phyloP scores from a whole-genome alignment of 305 asterid species.

The Ilex paraguariensis region DNA sequence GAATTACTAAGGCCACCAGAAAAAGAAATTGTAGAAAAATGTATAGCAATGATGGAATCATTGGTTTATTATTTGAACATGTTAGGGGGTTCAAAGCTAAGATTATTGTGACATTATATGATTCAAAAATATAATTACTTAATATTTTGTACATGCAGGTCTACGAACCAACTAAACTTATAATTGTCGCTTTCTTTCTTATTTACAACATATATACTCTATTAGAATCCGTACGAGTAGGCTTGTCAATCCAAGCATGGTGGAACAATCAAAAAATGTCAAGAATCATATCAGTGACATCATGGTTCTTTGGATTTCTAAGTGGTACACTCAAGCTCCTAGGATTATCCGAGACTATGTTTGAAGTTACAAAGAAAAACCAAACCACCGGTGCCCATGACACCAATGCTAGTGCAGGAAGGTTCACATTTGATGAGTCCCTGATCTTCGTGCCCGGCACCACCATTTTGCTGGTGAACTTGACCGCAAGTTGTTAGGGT shows the following conservation, averaged over 20 bases:
- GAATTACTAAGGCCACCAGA: too few species aligned
- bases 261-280: constrained; percentile 31
- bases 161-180: constrained; percentile 19
- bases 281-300: constrained; percentile 17
- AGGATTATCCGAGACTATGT: constrained; percentile 19
- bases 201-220: constrained; percentile 21
- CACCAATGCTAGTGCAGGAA: constrained; percentile 6
- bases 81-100: too few species aligned
- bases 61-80: too few species aligned
- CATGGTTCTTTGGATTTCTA: constrained; percentile 34
- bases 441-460: constrained; percentile 25
- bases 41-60: too few species aligned
- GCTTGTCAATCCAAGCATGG: constrained; percentile 25
- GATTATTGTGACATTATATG: too few species aligned
- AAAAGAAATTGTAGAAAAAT: too few species aligned
- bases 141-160: constrained; percentile 11
- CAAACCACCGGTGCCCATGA: neutral
- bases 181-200: constrained; percentile 13
- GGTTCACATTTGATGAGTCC: constrained; percentile 32
- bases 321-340: constrained; percentile 15
- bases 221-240: constrained; percentile 17
- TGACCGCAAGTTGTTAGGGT: constrained; percentile 12
- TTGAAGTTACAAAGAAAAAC: constrained; percentile 32
- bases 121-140: too few species aligned
- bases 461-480: constrained; percentile 21